Conservation (phyloP, 805 yeast genomes). For the Barnettozyma californica region DNA sequence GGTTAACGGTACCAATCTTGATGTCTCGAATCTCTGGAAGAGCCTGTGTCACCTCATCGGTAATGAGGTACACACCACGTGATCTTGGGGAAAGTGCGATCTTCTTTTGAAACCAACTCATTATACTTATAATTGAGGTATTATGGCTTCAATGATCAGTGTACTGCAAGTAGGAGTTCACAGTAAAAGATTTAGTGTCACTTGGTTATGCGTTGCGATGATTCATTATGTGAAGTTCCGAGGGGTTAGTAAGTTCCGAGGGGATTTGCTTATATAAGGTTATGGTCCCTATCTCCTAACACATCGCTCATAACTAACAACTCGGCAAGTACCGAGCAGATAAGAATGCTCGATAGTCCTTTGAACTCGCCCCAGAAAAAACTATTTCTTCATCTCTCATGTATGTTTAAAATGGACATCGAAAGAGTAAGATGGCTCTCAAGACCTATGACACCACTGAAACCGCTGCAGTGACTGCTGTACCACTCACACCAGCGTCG, state of each 20-base stretch:
- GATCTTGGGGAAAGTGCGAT: slow-evolving; percentile 51
- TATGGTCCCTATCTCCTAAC: no score
- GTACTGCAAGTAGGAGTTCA: no score
- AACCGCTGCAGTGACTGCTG: slow-evolving; percentile 30
- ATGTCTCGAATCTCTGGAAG: slow-evolving; percentile 57
- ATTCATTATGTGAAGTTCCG: no score
- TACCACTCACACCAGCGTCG: slow-evolving; percentile 56
- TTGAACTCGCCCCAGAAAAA: no score
- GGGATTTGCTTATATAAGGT: no score
- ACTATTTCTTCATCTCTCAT: no score
- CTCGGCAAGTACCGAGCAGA: no score
- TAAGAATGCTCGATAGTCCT: no score
- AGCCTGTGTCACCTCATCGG: slow-evolving; percentile 52
- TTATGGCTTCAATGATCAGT: neutral
- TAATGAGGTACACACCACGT: slow-evolving; percentile 66
- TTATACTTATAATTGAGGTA: neutral
- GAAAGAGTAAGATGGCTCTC: slow-evolving; percentile 21
- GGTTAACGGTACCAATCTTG: slow-evolving; percentile 57
- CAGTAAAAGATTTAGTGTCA: no score
- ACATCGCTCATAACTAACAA: no score
- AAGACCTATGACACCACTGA: slow-evolving; percentile 31
- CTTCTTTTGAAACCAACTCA: slow-evolving; percentile 56
- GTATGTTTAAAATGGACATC: neutral
- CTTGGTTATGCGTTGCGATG: no score
- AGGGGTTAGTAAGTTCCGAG: no score